phyloP scores from a whole-genome alignment of 179 eudicot genomes.

The Corrigiola litoralis region DNA sequence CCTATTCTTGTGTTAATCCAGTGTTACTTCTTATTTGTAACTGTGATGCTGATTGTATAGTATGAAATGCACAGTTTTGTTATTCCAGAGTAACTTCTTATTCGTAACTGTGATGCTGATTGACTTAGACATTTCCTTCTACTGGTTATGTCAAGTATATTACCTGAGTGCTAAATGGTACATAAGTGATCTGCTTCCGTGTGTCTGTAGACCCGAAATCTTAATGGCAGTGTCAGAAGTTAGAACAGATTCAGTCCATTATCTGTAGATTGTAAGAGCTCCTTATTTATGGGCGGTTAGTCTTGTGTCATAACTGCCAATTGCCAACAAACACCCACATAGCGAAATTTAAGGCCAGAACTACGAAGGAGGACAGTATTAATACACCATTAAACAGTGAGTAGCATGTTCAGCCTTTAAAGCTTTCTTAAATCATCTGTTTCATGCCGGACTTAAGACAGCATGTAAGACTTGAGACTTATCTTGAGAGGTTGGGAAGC shows the following conservation, averaged over 20 bases:
- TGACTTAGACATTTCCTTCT: no score
- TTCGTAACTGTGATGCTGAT: no score
- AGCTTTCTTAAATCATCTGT: background rate
- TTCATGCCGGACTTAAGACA: background rate
- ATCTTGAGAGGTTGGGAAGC: conserved; percentile 5
- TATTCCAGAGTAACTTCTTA: no score
- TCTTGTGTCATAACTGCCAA: background rate
- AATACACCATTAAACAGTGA: background rate
- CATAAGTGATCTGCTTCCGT: no score
- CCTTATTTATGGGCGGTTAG: no score
- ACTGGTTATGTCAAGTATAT: no score
- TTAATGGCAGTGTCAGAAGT: background rate
- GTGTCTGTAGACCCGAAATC: background rate
- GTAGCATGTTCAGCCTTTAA: conserved; percentile 23
- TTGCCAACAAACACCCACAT: conserved; percentile 17
- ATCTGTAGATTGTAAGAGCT: no score
- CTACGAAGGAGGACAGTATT: background rate
- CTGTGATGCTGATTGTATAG: background rate
- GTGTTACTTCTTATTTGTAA: background rate
- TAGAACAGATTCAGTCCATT: no score
- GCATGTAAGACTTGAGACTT: background rate
- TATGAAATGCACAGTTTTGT: background rate
- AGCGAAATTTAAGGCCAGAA: conserved; percentile 3
- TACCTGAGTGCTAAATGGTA: no score
- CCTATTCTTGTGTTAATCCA: background rate